phyloP scores from a whole-genome alignment of 1,284 basidiomycete species.

The Heterobasidion irregulare region DNA sequence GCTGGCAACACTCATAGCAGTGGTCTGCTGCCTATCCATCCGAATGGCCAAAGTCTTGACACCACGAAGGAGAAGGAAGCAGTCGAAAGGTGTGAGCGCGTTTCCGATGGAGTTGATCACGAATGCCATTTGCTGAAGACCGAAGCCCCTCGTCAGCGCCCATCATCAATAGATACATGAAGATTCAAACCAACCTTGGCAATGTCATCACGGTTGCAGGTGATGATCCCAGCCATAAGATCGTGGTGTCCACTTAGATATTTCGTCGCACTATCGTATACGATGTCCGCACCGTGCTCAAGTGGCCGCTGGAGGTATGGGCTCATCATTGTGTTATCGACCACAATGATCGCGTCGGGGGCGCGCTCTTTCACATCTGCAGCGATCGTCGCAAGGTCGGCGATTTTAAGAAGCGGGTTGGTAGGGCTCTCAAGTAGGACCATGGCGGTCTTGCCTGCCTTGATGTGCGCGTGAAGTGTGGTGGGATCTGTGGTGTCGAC shows the following conservation, averaged over 20 bases:
- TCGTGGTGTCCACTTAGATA: slow-evolving; percentile 98
- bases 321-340: slow-evolving; percentile 99
- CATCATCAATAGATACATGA: background rate
- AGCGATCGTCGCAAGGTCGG: slow-evolving; percentile 80
- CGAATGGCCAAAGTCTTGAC: slow-evolving; percentile 96
- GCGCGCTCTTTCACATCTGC: slow-evolving; percentile 75
- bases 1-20: slow-evolving; percentile 78
- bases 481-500: slow-evolving; percentile 84
- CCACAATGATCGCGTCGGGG: slow-evolving; percentile 81
- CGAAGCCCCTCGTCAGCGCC: slow-evolving; percentile 1
- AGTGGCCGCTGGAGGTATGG: slow-evolving; percentile 95
- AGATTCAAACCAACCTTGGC: slow-evolving; percentile 52
- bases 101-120: slow-evolving; percentile 98
- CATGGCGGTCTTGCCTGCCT: slow-evolving; percentile 76
- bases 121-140: slow-evolving; percentile 74
- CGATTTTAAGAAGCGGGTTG: slow-evolving; percentile 95
- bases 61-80: slow-evolving; percentile 92
- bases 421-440: slow-evolving; percentile 96
- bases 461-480: slow-evolving; percentile 57
- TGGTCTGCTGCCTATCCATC: slow-evolving; percentile 91
- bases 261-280: slow-evolving; percentile 98
- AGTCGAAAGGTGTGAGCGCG: slow-evolving; percentile 91
- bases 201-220: slow-evolving; percentile 87
- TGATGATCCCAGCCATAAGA: slow-evolving; percentile 95
- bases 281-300: slow-evolving; percentile 93